Evolutionary conservation across 257 asterid genomes (phyloP), one percentile per base, ranked within the genome.

Genomic region (Mentha longifolia): DNA sequence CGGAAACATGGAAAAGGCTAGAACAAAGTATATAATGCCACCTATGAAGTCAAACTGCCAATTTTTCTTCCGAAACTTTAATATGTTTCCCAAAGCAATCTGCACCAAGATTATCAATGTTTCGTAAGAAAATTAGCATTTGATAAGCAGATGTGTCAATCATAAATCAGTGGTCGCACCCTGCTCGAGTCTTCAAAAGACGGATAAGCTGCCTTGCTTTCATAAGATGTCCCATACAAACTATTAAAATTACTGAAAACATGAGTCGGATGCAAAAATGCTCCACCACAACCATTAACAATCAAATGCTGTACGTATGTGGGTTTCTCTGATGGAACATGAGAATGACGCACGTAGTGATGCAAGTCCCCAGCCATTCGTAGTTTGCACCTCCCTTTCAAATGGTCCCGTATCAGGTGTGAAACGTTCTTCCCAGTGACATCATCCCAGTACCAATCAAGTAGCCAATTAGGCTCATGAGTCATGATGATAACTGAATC

Each of bases 211-310:
- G 98, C 87, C 84, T 85, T 95, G 89, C 87, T 75, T 74, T 95
- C 98, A 41, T 89, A 95, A 41, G 94, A 59, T 19, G 91, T 80
- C 70, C 85, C 96, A n/a, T 79, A 77, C 43, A 79, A 68, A 67
- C 79, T 77, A 59, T 84, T 71, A 71, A 92, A 95, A 81, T 87
- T 86, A 66, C 87, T 83, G 76, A 95, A 95, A 67, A 92, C 98
- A 47, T 95, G 99, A 30, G 99, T 95, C 41, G 99, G 99, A 78
- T 95, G 99, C 92, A 95, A 78, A 86, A 95, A 95, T 6, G 98
- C 99, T 72, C 99, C 99, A 31, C 99, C 99, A 76, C 98, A 95
- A 70, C 99, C 99, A 82, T 92, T 95, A 67, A 92, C 99, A 59
- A 92, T 92, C 77, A 95, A 78, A 83, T 95, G 98, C 43, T 89